A percentile compares a stretch with the other conserved stretches of the same genome.
phyloP scores from a whole-genome alignment of 768 basidiomycete genomes.

The Rhodosporidiobolus sp. region DNA sequence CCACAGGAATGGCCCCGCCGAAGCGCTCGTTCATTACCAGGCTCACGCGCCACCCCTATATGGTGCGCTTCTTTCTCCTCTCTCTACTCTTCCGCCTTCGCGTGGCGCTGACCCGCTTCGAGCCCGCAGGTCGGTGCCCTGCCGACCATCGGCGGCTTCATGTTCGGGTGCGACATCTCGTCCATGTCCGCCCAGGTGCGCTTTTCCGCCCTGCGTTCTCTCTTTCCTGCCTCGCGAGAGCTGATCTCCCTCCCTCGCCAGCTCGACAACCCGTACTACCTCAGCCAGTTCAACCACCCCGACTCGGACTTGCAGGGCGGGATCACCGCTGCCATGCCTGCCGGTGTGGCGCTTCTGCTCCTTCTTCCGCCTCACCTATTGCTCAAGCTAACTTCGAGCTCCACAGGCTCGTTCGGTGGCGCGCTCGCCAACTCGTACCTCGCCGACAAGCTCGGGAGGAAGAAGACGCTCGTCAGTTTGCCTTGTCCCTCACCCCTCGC shows the following conservation, averaged over 20 bases:
- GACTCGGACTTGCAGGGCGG: slow-evolving; percentile 21
- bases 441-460: slow-evolving; percentile 28
- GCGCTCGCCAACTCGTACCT: slow-evolving; percentile 24
- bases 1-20: no score
- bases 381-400: not conserved
- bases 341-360: not conserved
- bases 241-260: not conserved
- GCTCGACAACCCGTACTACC: slow-evolving; percentile 19
- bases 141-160: not conserved
- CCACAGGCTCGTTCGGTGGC: slow-evolving; percentile 17
- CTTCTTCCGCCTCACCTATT: no score
- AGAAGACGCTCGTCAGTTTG: slow-evolving; percentile 4
- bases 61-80: no score
- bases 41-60: no score
- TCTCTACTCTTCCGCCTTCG: not conserved
- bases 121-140: not conserved
- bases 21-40: no score
- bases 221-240: not conserved
- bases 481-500: not conserved
- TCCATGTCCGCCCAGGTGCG: slow-evolving; percentile 5
- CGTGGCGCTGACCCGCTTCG: not conserved
- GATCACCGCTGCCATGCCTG: slow-evolving; percentile 26
- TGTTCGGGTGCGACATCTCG: slow-evolving; percentile 15
- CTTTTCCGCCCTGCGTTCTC: not conserved
- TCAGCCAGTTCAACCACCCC: not conserved